Evolutionary conservation across 2,329 filamentous ascomycete species (phyloP), one percentile per base, ranked within the genome.

Genomic region (Sclerotinia borealis): DNA sequence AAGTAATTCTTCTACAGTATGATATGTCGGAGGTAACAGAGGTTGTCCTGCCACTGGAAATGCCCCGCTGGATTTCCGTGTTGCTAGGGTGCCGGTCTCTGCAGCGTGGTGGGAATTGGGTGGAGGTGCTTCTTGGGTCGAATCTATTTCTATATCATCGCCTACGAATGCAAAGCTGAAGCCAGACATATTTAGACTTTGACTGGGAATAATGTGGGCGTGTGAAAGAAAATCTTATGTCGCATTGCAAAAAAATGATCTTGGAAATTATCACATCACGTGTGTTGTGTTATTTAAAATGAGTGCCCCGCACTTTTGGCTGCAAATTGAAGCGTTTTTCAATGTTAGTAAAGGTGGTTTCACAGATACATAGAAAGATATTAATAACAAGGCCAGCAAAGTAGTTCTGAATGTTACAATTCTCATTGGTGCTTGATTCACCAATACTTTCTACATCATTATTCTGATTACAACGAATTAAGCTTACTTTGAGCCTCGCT

Each of bases 11-110:
- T 75, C 70, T 37, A 87, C 70, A 61, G 77, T 74, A 73, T 88
- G 85, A 55, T 73, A 74, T n/a, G 76, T 76, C 10, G 85, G 79
- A 11, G 81, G 79, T 4, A 88, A 79, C 60, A 85, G 79, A 62
- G 85, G 81, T 68, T 86, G 85, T 64, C 85, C 85, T 54, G 81
- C 77, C 29, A 88, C 81, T 6, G 85, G 85, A 69, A 88, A 88
- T 19, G 85, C 85, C 71, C 72, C 67, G 69, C 66, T 63, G 67
- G 69, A 66, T 60, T 61, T 66, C 36, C 61, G 69, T 67, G 65
- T 65, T 48, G 45, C 47, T 15, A 68, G 66, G 27, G 71, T 68
- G 34, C 72, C 72, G 36, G 73, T 73, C 63, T 77, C 75, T 36
- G 75, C 75, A 39, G 68, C 71, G 60, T 73, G 69, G 13, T 48